Evolutionary conservation across 164 flowering plant genomes (phyloP).

Genomic region (Akebia trifoliata): DNA sequence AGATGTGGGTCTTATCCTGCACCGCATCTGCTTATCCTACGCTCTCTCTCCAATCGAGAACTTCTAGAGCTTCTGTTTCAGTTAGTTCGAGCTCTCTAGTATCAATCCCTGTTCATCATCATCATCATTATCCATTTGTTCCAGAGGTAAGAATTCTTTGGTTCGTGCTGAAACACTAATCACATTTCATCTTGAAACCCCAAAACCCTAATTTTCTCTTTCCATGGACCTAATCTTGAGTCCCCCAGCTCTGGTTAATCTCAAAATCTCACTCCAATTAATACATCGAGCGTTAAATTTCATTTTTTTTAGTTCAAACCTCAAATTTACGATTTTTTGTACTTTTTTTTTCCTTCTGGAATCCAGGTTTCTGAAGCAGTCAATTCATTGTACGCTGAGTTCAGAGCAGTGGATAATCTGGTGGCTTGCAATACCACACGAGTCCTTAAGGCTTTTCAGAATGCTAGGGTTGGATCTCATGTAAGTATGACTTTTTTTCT

Average conservation of each 20-base stretch:
- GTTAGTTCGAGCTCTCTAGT: constrained; percentile 21
- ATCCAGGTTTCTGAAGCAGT: constrained; percentile 69
- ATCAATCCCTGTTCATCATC: constrained; percentile 18
- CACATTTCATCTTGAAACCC: background rate
- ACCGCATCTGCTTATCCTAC: constrained; percentile 33
- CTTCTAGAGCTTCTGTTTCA: constrained; percentile 11
- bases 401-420: constrained; percentile 70
- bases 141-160: constrained; percentile 43
- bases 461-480: constrained; percentile 77
- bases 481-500: constrained; percentile 30
- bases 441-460: constrained; percentile 77
- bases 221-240: too few species aligned
- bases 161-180: background rate
- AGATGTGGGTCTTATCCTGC: constrained; percentile 32
- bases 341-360: background rate
- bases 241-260: too few species aligned
- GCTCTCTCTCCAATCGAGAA: constrained; percentile 7
- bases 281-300: too few species aligned
- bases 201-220: too few species aligned
- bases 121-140: constrained; percentile 31
- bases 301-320: background rate
- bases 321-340: background rate
- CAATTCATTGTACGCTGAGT: constrained; percentile 58
- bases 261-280: too few species aligned
- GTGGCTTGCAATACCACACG: constrained; percentile 67